Conservation (phyloP, 164 flowering plant species). For the Vitis labrusca region DNA sequence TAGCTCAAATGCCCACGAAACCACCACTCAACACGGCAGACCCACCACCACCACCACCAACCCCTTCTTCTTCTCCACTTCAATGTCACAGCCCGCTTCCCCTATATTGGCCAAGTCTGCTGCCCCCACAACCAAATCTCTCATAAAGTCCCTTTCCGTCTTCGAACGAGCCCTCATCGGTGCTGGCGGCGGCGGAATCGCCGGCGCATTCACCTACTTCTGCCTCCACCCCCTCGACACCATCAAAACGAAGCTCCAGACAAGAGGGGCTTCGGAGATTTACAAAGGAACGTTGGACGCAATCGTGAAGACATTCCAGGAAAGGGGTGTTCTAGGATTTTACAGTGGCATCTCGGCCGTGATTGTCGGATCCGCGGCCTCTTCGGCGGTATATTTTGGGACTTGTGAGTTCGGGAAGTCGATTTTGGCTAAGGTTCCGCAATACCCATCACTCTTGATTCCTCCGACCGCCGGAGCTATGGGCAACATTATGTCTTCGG, state of each 20-base stretch:
- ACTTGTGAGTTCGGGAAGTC: conserved; percentile 98
- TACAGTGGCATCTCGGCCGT: conserved; percentile 94
- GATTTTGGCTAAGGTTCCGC: conserved; percentile 49
- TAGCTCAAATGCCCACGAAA: conserved; percentile 8
- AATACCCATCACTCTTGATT: conserved; percentile 62
- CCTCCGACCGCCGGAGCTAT: conserved; percentile 98
- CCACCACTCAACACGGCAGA: conserved; percentile 3
- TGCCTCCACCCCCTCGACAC: conserved; percentile 90
- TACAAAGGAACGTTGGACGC: conserved; percentile 73
- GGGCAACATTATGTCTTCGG: conserved; percentile 95
- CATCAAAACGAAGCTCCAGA: conserved; percentile 90
- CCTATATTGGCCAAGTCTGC: conserved; percentile 33
- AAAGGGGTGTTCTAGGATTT: conserved; percentile 75
- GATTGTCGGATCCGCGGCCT: conserved; percentile 77
- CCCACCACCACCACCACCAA: neutral
- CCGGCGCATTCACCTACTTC: conserved; percentile 91
- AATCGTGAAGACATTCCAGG: conserved; percentile 68
- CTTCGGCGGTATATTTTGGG: conserved; percentile 93
- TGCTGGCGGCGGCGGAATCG: conserved; percentile 79
- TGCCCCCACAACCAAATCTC: conserved; percentile 26
- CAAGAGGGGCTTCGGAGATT: conserved; percentile 68
- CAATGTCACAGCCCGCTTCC: conserved; percentile 15
- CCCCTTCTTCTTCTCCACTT: conserved; percentile 25
- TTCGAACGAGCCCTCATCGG: conserved; percentile 79
- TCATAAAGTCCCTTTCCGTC: conserved; percentile 50